A percentile compares a stretch with the other conserved stretches of the same genome.
phyloP scores from a whole-genome alignment of 192 early-diverging fungal genomes.

The Cladochytrium replicatum region DNA sequence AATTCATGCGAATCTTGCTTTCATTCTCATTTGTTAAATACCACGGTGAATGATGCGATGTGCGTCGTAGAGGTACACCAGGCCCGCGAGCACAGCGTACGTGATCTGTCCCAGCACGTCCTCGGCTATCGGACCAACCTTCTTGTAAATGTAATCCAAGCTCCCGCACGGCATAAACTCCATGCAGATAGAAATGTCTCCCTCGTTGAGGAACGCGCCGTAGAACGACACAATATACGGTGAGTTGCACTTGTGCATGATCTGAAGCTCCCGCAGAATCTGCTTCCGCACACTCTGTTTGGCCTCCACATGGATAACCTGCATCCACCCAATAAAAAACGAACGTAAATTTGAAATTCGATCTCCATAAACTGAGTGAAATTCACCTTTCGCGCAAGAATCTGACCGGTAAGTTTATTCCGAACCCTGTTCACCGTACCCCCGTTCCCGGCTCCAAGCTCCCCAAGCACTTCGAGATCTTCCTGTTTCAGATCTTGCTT shows the following conservation, averaged over 20 bases:
- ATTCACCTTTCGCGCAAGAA: slow-evolving; percentile 92
- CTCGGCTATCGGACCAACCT: slow-evolving; percentile 77
- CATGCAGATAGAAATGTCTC: slow-evolving; percentile 89
- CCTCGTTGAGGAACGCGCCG: slow-evolving; percentile 80
- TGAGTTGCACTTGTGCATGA: slow-evolving; percentile 80
- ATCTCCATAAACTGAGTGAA: background rate
- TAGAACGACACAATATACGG: slow-evolving; percentile 92
- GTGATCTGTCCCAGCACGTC: slow-evolving; percentile 80
- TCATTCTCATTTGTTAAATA: too few relatives aligned
- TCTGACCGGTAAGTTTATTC: slow-evolving; percentile 57
- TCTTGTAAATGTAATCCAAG: slow-evolving; percentile 85
- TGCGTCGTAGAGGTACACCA: slow-evolving; percentile 86
- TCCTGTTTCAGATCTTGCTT: slow-evolving; percentile 61
- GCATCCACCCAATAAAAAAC: background rate
- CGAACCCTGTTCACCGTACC: slow-evolving; percentile 85
- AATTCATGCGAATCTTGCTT: too few relatives aligned
- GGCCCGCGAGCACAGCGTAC: slow-evolving; percentile 76
- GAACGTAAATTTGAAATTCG: background rate
- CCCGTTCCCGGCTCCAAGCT: slow-evolving; percentile 87
- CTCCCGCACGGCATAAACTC: slow-evolving; percentile 94
- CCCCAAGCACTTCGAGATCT: slow-evolving; percentile 63
- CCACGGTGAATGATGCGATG: slow-evolving; percentile 88
- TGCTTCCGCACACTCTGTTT: slow-evolving; percentile 54
- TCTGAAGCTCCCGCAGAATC: slow-evolving; percentile 84
- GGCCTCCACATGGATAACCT: slow-evolving; percentile 45